Evolutionary conservation across 192 early-diverging fungal species (phyloP).

Genomic region (Rhizophlyctis rosea): DNA sequence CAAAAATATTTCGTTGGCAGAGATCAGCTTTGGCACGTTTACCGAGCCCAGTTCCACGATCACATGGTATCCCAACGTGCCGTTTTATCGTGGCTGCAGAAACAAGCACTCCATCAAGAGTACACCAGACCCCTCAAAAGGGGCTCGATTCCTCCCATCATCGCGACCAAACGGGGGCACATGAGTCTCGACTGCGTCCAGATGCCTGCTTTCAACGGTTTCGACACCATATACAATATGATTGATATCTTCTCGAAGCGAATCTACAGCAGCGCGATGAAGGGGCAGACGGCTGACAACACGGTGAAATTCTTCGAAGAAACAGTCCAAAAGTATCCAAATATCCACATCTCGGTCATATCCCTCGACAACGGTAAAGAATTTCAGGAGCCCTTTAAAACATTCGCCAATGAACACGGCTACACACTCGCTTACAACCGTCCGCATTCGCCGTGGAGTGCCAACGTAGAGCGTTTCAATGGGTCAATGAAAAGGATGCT

Average conservation of each 20-base stretch:
- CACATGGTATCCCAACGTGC: too few relatives aligned
- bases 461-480: neutral
- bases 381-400: neutral
- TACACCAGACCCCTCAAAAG: neutral
- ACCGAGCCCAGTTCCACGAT: neutral
- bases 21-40: neutral
- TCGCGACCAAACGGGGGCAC: neutral
- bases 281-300: neutral
- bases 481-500: too few relatives aligned
- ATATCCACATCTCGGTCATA: too few relatives aligned
- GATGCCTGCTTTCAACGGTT: neutral
- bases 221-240: neutral
- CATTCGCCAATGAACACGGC: neutral
- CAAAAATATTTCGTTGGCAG: neutral
- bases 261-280: neutral
- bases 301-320: too few relatives aligned
- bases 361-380: neutral
- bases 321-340: neutral
- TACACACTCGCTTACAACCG: neutral
- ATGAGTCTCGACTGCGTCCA: neutral
- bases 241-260: neutral
- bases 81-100: neutral
- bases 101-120: neutral
- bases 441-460: neutral
- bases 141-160: neutral